phyloP scores from a whole-genome alignment of 148 eudicot genomes.

The Rhododendron mucronatum region DNA sequence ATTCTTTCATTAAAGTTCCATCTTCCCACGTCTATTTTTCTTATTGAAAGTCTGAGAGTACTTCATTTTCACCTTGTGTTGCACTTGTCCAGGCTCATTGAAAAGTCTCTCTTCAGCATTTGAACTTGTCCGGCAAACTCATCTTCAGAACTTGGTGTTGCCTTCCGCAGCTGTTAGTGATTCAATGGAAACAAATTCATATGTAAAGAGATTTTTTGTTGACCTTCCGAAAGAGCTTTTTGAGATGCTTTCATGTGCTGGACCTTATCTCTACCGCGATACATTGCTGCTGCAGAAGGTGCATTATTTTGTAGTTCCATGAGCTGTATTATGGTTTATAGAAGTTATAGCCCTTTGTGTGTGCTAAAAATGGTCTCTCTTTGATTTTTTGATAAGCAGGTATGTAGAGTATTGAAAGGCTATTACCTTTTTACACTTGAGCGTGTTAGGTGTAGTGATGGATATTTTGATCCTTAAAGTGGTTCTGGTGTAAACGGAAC shows the following conservation, averaged over 20 bases:
- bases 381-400: constrained; percentile 40
- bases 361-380: not conserved
- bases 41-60: not conserved
- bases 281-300: constrained; percentile 91
- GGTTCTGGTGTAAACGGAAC: constrained; percentile 28
- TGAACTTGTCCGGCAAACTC: constrained; percentile 45
- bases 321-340: not conserved
- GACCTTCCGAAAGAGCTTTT: constrained; percentile 76
- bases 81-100: constrained; percentile 62
- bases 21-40: too few species aligned
- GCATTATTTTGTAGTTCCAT: not conserved
- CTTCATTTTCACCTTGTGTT: not conserved
- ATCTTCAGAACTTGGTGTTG: constrained; percentile 27
- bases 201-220: constrained; percentile 27
- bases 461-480: constrained; percentile 33
- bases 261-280: constrained; percentile 89
- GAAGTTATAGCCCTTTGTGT: not conserved
- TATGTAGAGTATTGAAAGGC: constrained; percentile 68
- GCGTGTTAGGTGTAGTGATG: constrained; percentile 38
- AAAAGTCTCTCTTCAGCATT: constrained; percentile 60
- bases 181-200: constrained; percentile 36
- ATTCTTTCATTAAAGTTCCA: too few species aligned
- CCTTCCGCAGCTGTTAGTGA: constrained; percentile 27
- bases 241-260: constrained; percentile 88
- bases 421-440: constrained; percentile 78